Percentiles rank a stretch among this genome's conserved stretches.
Evolutionary conservation across 495 filamentous ascomycete genomes (phyloP).

Genomic region (Aspergillus olivimuriae): DNA sequence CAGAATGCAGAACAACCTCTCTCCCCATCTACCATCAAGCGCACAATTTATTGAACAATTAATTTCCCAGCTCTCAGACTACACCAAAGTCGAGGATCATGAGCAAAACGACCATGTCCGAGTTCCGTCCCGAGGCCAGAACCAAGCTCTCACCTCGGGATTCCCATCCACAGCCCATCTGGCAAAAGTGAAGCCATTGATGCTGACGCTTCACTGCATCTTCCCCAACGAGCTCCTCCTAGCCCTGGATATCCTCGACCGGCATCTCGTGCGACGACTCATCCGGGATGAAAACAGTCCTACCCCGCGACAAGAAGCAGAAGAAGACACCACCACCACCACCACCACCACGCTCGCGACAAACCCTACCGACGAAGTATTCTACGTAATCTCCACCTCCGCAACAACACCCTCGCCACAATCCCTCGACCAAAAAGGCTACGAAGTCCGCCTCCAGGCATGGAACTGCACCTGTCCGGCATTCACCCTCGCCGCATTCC

Average conservation of each 20-base stretch:
- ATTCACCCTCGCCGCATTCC: conserved; percentile 68
- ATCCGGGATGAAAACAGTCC: conserved; percentile 6
- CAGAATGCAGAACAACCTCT: background rate
- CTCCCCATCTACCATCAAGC: conserved; percentile 2
- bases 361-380: conserved; percentile 17
- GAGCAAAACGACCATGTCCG: conserved; percentile 1
- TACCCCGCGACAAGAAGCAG: background rate
- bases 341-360: background rate
- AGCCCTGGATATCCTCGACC: conserved; percentile 76
- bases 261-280: conserved; percentile 53
- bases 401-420: conserved; percentile 19
- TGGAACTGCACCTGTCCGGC: conserved; percentile 89
- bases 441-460: conserved; percentile 65
- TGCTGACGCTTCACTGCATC: conserved; percentile 49
- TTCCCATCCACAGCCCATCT: conserved; percentile 15
- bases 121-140: conserved; percentile 1
- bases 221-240: conserved; percentile 57
- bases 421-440: conserved; percentile 31
- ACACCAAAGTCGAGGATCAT: background rate
- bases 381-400: conserved; percentile 41
- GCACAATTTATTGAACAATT: conserved; percentile 25
- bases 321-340: background rate
- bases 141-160: conserved; percentile 12
- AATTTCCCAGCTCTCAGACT: conserved; percentile 18
- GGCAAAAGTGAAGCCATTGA: conserved; percentile 29